A percentile compares a stretch with the other conserved stretches of the same genome.
These are phyloP conservation scores for Lenwebbia sp. DNA, from an alignment of 345 rosid species.

Conservation along the genomic window DNA sequence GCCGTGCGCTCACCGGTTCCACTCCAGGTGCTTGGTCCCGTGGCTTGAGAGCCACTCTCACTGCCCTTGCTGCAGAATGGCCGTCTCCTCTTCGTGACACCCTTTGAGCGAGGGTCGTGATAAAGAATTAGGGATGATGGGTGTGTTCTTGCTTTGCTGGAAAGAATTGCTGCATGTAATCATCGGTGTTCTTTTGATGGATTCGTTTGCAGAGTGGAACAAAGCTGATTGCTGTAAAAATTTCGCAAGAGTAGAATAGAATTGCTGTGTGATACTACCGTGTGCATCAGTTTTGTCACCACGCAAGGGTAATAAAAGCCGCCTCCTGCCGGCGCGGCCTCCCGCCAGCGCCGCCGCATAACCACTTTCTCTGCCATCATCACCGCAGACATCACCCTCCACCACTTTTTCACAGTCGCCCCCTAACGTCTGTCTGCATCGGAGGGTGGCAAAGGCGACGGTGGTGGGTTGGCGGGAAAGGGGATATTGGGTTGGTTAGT, in stretches of 20 bases:
- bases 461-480: neutral
- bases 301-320: neutral
- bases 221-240: neutral
- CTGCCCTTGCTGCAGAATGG: slow-evolving; percentile 74
- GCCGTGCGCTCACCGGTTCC: slow-evolving; percentile 70
- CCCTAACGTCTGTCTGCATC: neutral
- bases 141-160: neutral
- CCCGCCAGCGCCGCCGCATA: neutral
- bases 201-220: neutral
- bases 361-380: neutral
- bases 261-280: neutral
- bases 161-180: neutral
- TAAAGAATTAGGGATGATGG: neutral
- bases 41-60: slow-evolving; percentile 52
- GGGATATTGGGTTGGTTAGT: neutral
- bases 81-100: slow-evolving; percentile 4
- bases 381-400: no score
- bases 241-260: neutral
- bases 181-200: neutral
- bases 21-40: slow-evolving; percentile 47
- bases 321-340: neutral
- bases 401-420: no score
- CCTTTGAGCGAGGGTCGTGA: neutral
- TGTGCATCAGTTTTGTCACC: neutral
- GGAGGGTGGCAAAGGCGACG: neutral